Percentiles rank a stretch among this genome's conserved stretches.
These are phyloP conservation scores for Scenedesmus sp. DNA, from an alignment of 163 green algal species.

Conservation along the genomic window DNA sequence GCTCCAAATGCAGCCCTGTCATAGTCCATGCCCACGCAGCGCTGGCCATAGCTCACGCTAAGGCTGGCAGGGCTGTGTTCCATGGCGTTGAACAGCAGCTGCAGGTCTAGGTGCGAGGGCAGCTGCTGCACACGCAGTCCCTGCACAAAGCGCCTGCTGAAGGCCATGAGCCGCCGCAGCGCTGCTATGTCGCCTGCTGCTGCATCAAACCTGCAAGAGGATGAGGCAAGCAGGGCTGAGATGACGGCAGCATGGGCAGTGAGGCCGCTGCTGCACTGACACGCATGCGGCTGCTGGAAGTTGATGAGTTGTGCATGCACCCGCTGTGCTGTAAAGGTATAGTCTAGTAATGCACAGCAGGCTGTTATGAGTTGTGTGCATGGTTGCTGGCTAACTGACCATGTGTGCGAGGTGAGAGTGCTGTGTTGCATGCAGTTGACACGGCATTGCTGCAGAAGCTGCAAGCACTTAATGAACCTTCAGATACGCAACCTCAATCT, in stretches of 20 bases:
- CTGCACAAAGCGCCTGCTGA: slow-evolving; percentile 77
- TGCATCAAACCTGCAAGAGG: slow-evolving; percentile 75
- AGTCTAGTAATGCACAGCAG: not conserved
- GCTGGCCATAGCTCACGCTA: slow-evolving; percentile 75
- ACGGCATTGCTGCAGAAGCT: not conserved
- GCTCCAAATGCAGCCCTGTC: slow-evolving; percentile 85
- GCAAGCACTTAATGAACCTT: too few relatives aligned
- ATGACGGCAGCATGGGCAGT: not conserved
- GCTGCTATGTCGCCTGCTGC: slow-evolving; percentile 47
- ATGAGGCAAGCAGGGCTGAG: not conserved
- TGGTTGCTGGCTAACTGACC: not conserved
- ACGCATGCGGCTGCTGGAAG: too few relatives aligned
- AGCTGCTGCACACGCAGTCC: slow-evolving; percentile 77
- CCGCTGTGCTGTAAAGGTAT: too few relatives aligned
- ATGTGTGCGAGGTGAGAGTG: not conserved
- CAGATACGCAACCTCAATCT: too few relatives aligned
- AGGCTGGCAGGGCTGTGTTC: slow-evolving; percentile 61
- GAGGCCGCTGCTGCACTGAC: too few relatives aligned
- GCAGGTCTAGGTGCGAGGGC: slow-evolving; percentile 82
- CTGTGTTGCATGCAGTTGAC: not conserved
- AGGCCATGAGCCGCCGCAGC: slow-evolving; percentile 75
- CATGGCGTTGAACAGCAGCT: slow-evolving; percentile 44
- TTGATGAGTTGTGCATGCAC: too few relatives aligned
- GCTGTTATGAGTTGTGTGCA: not conserved
- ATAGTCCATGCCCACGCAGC: slow-evolving; percentile 87